phyloP scores from a whole-genome alignment of 78 protist genomes.

The Dictyostelium firmibasis region DNA sequence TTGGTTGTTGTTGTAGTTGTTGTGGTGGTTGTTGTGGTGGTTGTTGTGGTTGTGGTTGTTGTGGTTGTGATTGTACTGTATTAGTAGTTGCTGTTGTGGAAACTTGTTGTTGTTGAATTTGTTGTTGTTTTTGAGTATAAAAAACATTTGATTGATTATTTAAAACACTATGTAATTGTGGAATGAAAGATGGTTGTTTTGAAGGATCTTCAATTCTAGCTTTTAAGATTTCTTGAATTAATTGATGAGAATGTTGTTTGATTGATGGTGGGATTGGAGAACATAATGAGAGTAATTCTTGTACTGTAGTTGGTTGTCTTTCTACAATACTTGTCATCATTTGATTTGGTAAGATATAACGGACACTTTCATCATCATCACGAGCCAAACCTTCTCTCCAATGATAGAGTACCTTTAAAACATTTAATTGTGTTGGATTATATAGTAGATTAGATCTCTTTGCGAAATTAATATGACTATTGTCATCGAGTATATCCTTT shows the following conservation, averaged over 20 bases:
- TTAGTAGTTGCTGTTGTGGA: neutral
- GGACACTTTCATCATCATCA: conserved; percentile 87
- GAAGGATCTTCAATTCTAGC: conserved; percentile 2
- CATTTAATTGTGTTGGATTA: conserved; percentile 6
- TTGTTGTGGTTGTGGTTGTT: neutral
- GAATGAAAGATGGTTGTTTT: neutral
- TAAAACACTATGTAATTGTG: neutral
- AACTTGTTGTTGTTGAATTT: neutral
- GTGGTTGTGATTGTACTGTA: neutral
- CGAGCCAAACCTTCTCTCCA: conserved; percentile 93
- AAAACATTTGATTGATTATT: neutral
- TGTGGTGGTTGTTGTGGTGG: conserved; percentile 4
- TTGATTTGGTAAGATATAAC: conserved; percentile 80
- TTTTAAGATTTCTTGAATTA: conserved; percentile 51
- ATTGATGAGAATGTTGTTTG: conserved; percentile 31
- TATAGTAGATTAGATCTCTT: neutral
- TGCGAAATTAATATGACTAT: neutral
- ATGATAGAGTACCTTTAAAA: conserved; percentile 72
- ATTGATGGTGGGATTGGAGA: conserved; percentile 41
- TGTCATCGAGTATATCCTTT: conserved; percentile 28
- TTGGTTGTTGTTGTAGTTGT: neutral
- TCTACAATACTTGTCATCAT: conserved; percentile 50
- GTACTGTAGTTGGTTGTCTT: conserved; percentile 31
- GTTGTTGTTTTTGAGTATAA: conserved; percentile 8
- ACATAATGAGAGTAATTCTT: conserved; percentile 19